Evolutionary conservation across 1,284 basidiomycete genomes (phyloP), one percentile per base, ranked within the genome.

Genomic region (Apiotrichum brassicae): DNA sequence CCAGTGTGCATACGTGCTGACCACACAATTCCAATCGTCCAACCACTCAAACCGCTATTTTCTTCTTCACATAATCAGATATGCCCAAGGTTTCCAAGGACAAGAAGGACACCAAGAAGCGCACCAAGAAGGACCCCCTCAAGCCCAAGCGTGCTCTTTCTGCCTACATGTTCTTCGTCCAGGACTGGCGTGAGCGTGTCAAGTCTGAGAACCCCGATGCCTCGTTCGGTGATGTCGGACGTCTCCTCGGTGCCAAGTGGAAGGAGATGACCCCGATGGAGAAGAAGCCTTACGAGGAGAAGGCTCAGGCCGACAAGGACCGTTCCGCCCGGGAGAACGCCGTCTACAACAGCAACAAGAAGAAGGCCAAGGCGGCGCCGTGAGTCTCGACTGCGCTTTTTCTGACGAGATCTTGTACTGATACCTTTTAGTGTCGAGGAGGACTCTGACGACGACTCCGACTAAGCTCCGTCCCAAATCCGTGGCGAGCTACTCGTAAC

Each of bases 121-220:
- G 57, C 48, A 48, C 42, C n/a, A 64, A 66, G 64, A 66, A 70
- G 63, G 69, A 71, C 60, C 65, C 68, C 38, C 62, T 62, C 61
- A 66, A 65, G 65, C 69, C 69, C 56, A 71, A 71, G 64, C 61
- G 67, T 46, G 85, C 89, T 3, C 80, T 95, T 46, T 94, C 91
- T 45, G 91, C 92, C 48, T 97, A 95, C 79, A 95, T 97, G 92
- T 93, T 93, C 85, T 97, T 97, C 81, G 85, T 83, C 66, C 88
- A 92, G 74, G 92, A 93, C 76, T 87, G 87, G 85, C 82, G 92
- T 70, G 87, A 94, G 76, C 83, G 85, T 68, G 87, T 97, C 80
- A 94, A 93, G 82, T 68, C 81, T 50, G 93, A 94, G 77, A 95
- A 97, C 79, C 89, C 91, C 49, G 88, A 92, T 54, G 92, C 90